Evolutionary conservation across 495 filamentous ascomycete species (phyloP).

Genomic region (Podospora pseudoanserina): DNA sequence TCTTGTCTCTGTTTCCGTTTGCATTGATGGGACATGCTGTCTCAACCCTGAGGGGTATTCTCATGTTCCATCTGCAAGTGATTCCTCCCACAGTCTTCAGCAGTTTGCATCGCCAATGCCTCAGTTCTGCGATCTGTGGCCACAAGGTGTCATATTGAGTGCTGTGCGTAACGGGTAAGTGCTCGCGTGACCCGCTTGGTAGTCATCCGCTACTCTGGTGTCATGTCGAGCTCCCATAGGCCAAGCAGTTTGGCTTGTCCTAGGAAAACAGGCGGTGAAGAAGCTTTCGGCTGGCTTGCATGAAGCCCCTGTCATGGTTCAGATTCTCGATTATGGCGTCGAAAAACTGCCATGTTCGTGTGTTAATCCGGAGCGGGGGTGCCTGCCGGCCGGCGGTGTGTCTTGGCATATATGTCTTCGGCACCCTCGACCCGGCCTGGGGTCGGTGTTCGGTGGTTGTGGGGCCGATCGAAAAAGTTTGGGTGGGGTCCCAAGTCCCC

Average conservation of each 20-base stretch:
- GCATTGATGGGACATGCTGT: background rate
- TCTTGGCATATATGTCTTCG: background rate
- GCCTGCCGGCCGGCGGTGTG: background rate
- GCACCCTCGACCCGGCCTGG: background rate
- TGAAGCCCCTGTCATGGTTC: background rate
- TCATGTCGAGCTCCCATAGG: slow-evolving; percentile 16
- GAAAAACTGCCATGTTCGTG: background rate
- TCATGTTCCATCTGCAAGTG: slow-evolving; percentile 1
- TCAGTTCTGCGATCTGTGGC: background rate
- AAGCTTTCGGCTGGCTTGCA: slow-evolving; percentile 8
- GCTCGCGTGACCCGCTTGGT: slow-evolving; percentile 18
- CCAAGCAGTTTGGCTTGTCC: background rate
- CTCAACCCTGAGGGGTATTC: background rate
- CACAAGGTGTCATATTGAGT: background rate
- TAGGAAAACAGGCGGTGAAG: slow-evolving; percentile 11
- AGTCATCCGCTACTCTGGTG: slow-evolving; percentile 3
- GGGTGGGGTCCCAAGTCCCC: background rate
- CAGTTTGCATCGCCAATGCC: background rate
- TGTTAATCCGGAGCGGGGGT: slow-evolving; percentile 11
- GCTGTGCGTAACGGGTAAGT: slow-evolving; percentile 12
- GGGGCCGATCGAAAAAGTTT: slow-evolving; percentile 4
- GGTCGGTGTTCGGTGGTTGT: slow-evolving; percentile 7
- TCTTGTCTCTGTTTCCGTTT: background rate
- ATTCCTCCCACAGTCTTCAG: background rate
- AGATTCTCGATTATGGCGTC: background rate